These are phyloP conservation scores for Paraphoma chrysanthemicola DNA, from an alignment of 2,329 filamentous ascomycete species.

Conservation along the genomic window DNA sequence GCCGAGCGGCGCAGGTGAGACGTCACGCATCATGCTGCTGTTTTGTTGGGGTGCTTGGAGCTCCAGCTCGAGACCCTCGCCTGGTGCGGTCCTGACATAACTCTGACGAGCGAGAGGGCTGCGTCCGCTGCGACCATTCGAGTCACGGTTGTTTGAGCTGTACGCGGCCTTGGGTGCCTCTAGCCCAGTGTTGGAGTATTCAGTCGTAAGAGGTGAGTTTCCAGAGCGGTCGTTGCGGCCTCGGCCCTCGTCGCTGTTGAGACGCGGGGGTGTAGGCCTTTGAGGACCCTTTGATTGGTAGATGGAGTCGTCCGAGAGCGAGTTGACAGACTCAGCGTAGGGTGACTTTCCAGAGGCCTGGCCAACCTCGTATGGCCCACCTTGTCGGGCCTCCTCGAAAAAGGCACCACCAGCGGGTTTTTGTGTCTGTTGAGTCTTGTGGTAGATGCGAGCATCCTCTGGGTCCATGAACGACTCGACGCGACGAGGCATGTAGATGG, in stretches of 20 bases:
- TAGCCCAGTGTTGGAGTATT: constrained; percentile 30
- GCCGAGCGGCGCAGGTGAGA: constrained; percentile 41
- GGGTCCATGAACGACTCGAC: constrained; percentile 80
- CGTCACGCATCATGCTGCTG: constrained; percentile 43
- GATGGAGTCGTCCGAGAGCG: constrained; percentile 44
- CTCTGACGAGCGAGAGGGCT: constrained; percentile 56
- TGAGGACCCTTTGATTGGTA: constrained; percentile 39
- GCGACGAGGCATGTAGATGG: constrained; percentile 70
- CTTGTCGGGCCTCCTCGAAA: constrained; percentile 41
- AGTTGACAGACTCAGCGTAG: constrained; percentile 46
- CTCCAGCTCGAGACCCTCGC: constrained; percentile 42
- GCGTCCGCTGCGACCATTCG: constrained; percentile 43
- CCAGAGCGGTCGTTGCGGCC: constrained; percentile 12
- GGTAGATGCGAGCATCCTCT: constrained; percentile 77
- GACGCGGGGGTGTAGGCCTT: constrained; percentile 29
- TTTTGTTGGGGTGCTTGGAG: constrained; percentile 44
- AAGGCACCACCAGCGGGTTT: constrained; percentile 54
- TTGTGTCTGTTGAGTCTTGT: constrained; percentile 66
- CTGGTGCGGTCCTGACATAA: constrained; percentile 46
- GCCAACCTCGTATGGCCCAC: constrained; percentile 35
- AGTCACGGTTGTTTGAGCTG: constrained; percentile 23
- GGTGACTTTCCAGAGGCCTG: constrained; percentile 29
- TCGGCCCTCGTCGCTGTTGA: constrained; percentile 27
- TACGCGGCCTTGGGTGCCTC: constrained; percentile 42
- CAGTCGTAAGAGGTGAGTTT: constrained; percentile 42